Conservation (phyloP, 1,139 yeast genomes). For the Geotrichum aggregatum region DNA sequence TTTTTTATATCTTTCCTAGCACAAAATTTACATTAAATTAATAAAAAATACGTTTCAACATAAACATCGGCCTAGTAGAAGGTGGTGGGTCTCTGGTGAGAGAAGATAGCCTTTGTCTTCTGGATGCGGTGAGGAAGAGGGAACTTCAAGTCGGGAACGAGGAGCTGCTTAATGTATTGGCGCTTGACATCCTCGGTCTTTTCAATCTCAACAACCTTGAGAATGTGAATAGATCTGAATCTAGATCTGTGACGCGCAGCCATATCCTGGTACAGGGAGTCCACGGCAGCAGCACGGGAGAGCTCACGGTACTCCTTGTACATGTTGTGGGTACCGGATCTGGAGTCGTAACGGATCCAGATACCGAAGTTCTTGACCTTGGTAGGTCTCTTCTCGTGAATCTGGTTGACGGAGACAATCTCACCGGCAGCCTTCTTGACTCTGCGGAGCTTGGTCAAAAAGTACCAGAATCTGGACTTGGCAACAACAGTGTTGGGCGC, state of each 20-base stretch:
- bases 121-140: constrained; percentile 99
- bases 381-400: constrained; percentile 95
- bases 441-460: constrained; percentile 98
- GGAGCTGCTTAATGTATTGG: constrained; percentile 97
- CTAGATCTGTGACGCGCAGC: constrained; percentile 99
- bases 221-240: constrained; percentile 95
- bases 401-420: constrained; percentile 86
- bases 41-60: constrained; percentile 14
- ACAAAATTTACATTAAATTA: constrained; percentile 21
- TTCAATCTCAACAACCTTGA: constrained; percentile 96
- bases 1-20: constrained; percentile 11
- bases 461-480: constrained; percentile 99
- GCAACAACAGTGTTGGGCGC: constrained; percentile 99
- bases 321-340: constrained; percentile 99
- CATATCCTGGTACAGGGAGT: constrained; percentile 97
- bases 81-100: constrained; percentile 93
- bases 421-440: constrained; percentile 99
- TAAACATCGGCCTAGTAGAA: constrained; percentile 60
- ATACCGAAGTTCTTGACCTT: constrained; percentile 99
- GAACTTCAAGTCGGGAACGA: constrained; percentile 95
- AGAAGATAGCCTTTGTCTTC: constrained; percentile 82
- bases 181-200: constrained; percentile 98
- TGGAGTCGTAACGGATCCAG: constrained; percentile 99
- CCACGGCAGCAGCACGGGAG: constrained; percentile 98
- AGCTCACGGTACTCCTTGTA: constrained; percentile 99